Evolutionary conservation across 148 eudicot species (phyloP), one percentile per base, ranked within the genome.

Genomic region (Rhododendron kiyosumense): DNA sequence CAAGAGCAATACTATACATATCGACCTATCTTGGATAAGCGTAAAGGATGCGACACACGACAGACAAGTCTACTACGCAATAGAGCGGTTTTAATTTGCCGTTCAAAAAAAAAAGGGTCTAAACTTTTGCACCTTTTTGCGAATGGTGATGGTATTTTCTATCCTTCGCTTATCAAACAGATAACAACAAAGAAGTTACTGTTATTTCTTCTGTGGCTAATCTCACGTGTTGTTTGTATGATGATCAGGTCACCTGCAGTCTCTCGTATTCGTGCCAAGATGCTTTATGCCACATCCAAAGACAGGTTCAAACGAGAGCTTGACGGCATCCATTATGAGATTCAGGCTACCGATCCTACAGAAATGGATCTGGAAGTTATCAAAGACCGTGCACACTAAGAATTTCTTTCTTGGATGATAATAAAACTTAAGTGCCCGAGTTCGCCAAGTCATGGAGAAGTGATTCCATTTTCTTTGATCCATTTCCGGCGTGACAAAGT

Each of bases 301-400:
- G 93, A 90, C 78, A 89, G 90, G 41, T 90, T 94, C 84, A 92
- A 88, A 84, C 89, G 91, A 22, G 96, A 88, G 91, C 87, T 95
- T 75, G 94, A 95, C 26, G 96, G 98, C 9, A 79, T 95, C 54
- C 95, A 95, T 86, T 95, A 94, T 51, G 96, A 94, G 90, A 92
- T 94, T 89, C 98, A 95, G 81, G 98, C 98, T 5, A 95, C 98
- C 18, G 98, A 95, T 63, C 94, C 94, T 17, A 86, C 98, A 0
- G 98, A 95, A 79, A 90, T 95, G 96, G 96, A 95, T 85, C 93
- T 94, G 71, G 93, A 95, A 51, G 96, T 95, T 77, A 84, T 94
- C 34, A 88, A 71, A 83, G 98, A 95, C 24, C 94, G 96, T 1
- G 94, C 94, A 5, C 86, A 84, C 83, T 92, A n/a, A 65, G 10